These are phyloP conservation scores for Geum urbanum DNA, from an alignment of 306 rosid genomes.

Conservation along the genomic window DNA sequence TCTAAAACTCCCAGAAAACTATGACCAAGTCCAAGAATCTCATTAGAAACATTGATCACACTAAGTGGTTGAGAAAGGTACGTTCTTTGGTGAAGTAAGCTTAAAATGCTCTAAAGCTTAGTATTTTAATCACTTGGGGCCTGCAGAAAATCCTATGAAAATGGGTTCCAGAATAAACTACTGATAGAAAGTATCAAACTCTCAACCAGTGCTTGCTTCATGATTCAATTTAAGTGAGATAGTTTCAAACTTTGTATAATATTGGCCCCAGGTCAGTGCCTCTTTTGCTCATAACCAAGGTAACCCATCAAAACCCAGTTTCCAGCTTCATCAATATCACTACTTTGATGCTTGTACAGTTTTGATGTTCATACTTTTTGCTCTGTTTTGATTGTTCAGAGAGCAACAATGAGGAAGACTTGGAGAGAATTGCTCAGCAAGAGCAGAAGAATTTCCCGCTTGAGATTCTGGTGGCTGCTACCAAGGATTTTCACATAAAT, in stretches of 20 bases:
- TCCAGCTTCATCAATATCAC: background rate
- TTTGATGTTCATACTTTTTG: background rate
- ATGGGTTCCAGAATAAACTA: background rate
- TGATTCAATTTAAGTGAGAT: constrained; percentile 9
- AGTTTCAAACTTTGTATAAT: background rate
- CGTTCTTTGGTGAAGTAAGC: too few relatives aligned
- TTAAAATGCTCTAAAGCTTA: too few relatives aligned
- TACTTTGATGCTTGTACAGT: constrained; percentile 13
- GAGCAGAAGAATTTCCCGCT: constrained; percentile 68
- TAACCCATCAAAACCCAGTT: constrained; percentile 18
- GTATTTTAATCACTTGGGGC: too few relatives aligned
- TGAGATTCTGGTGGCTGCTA: constrained; percentile 62
- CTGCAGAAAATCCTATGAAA: too few relatives aligned
- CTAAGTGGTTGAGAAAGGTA: too few relatives aligned
- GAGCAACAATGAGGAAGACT: constrained; percentile 50
- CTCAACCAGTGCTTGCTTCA: background rate
- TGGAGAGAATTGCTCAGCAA: constrained; percentile 71
- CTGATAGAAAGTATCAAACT: background rate
- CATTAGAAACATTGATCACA: too few relatives aligned
- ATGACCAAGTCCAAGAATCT: constrained; percentile 51
- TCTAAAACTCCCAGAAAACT: constrained; percentile 13
- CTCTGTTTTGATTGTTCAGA: constrained; percentile 39
- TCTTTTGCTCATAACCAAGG: constrained; percentile 22
- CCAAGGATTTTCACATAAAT: constrained; percentile 50
- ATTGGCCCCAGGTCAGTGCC: constrained; percentile 12